Conservation (phyloP, 768 basidiomycete species). For the Postia placenta region DNA sequence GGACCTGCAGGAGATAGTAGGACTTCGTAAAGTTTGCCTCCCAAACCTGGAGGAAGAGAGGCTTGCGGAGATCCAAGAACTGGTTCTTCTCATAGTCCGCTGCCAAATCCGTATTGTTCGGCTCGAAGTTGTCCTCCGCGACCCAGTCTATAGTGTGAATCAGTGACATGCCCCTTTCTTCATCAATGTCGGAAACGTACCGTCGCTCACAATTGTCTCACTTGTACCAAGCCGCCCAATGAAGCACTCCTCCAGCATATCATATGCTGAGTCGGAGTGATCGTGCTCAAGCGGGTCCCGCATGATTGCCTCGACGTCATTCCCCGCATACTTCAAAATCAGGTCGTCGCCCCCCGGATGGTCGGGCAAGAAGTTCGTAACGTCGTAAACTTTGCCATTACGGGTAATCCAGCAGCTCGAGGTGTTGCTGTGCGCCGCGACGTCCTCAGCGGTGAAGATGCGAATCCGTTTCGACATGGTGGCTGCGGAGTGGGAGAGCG, state of each 20-base stretch:
- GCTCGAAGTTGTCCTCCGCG: constrained; percentile 83
- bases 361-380: constrained; percentile 77
- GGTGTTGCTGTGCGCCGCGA: constrained; percentile 52
- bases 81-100: constrained; percentile 85
- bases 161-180: background rate
- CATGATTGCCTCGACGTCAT: constrained; percentile 80
- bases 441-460: constrained; percentile 73
- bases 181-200: constrained; percentile 35
- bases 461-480: constrained; percentile 58
- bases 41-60: constrained; percentile 85
- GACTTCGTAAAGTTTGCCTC: constrained; percentile 86
- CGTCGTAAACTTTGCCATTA: constrained; percentile 83
- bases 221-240: constrained; percentile 78
- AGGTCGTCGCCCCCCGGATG: constrained; percentile 96
- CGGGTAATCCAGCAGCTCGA: constrained; percentile 79
- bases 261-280: constrained; percentile 88
- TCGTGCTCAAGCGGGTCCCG: constrained; percentile 74
- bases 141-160: constrained; percentile 65
- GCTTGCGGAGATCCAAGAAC: constrained; percentile 86
- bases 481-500: constrained; percentile 13
- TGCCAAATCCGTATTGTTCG: constrained; percentile 78
- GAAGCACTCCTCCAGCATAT: constrained; percentile 83
- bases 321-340: constrained; percentile 76
- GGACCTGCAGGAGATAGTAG: constrained; percentile 94
- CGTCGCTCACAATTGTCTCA: constrained; percentile 71